Evolutionary conservation across 768 basidiomycete species (phyloP).

Genomic region (Coprinopsis sp.): DNA sequence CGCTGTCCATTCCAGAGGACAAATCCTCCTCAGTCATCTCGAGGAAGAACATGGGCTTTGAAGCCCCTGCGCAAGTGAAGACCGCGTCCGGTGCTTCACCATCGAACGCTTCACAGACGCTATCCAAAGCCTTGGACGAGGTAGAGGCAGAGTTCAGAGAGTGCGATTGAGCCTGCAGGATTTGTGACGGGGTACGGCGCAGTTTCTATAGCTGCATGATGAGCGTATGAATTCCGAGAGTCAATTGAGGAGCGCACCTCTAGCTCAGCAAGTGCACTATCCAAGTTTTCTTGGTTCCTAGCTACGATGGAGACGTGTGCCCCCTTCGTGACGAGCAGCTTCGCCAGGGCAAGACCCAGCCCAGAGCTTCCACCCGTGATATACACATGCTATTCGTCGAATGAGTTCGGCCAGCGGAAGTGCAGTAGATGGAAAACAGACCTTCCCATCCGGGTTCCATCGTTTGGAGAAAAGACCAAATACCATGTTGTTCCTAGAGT

Average conservation of each 20-base stretch:
- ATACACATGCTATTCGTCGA: conserved; percentile 63
- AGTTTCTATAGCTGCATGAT: conserved; percentile 31
- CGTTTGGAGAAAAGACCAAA: conserved; percentile 30
- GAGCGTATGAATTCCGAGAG: background rate
- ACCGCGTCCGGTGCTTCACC: conserved; percentile 69
- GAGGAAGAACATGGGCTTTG: conserved; percentile 70
- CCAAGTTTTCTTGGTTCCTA: conserved; percentile 59
- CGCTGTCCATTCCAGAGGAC: conserved; percentile 38
- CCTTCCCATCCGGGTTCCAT: conserved; percentile 51
- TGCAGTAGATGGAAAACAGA: conserved; percentile 13
- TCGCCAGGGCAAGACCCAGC: conserved; percentile 71
- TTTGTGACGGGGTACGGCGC: conserved; percentile 54
- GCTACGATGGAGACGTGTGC: conserved; percentile 87
- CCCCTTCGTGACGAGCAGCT: conserved; percentile 59
- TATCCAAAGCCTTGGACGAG: conserved; percentile 58
- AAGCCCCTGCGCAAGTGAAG: conserved; percentile 74
- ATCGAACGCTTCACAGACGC: conserved; percentile 49
- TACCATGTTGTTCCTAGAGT: too few species aligned
- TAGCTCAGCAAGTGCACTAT: conserved; percentile 53
- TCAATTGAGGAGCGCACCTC: conserved; percentile 46
- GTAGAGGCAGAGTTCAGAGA: conserved; percentile 49
- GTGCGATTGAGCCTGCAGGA: conserved; percentile 62
- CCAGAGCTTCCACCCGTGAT: conserved; percentile 83
- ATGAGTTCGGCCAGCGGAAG: background rate
- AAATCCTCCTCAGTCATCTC: conserved; percentile 62